Base-by-base conservation (phyloP, 495 filamentous ascomycete genomes). In the Paragyromitra xinjiangensis region DNA sequence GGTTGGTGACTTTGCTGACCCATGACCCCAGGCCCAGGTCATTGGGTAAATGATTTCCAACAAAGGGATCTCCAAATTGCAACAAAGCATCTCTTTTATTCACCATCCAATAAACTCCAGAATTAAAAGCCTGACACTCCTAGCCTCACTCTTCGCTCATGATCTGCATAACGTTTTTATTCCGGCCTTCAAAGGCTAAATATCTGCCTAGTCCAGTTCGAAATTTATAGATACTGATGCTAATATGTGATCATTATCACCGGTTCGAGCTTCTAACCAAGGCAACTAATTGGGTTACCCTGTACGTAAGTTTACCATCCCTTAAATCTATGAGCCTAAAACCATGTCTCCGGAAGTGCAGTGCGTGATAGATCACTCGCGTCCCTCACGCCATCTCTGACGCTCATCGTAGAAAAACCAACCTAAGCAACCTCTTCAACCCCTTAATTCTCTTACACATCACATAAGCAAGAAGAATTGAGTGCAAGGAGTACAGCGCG, bases 321-420 rank as follows among this genome's bases (percentile, higher is more conserved):
- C 26, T 37, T 16, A 7, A 22, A 14, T 40, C 9, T 63, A 37
- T 14, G 26, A 34, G 56, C 56, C 42, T 37, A 58, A 64, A 59
- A 39, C 14, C 9, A 50, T 42, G 44, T 58, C 51, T 22, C 45
- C 59, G 67, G 67, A 44, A 48, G n/a, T 69, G 45, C 39, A 16
- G 24, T 50, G 56, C 69, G 64, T 71, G 24, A 22, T 12, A 29
- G 58, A 64, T 71, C 69, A 71, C 69, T 71, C 69, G 69, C 37
- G 34, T 34, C 50, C 58, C 14, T 44, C 22, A 55, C 48, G 40
- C 48, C 22, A 69, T n/a, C 26, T 14, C 26, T 61, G 14, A 39
- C n/a, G 12, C 9, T 61, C 26, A 19, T 7, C 56, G 37, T 6
- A 39, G 29, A 39, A 22, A 22, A 53, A 48, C 29, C 29, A 34